Evolutionary conservation across 805 yeast genomes (phyloP).

Genomic region (Candida montana): DNA sequence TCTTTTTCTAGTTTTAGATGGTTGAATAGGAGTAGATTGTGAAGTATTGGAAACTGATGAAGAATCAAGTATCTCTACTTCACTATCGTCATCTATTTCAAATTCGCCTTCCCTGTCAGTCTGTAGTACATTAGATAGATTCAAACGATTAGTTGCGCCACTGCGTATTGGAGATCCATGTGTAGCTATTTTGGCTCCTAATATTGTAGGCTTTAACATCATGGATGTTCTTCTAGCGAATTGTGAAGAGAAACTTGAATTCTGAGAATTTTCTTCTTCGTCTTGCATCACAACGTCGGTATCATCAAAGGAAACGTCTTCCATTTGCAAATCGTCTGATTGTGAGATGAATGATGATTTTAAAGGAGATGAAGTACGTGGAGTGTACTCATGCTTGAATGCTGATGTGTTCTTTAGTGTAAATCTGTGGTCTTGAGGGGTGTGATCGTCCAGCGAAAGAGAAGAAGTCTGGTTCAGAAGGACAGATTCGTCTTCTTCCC

Average conservation of each 20-base stretch:
- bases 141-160: background rate
- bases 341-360: background rate
- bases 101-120: background rate
- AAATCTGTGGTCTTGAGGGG: background rate
- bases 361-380: conserved; percentile 18
- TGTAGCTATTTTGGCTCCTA: conserved; percentile 25
- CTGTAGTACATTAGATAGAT: conserved; percentile 6
- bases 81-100: background rate
- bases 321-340: background rate
- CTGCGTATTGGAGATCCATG: conserved; percentile 12
- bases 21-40: background rate
- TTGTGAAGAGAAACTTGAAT: conserved; percentile 4
- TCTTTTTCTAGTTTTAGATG: background rate
- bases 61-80: background rate
- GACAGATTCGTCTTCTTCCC: background rate
- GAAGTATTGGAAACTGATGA: conserved; percentile 2
- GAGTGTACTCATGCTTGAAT: conserved; percentile 12
- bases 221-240: conserved; percentile 5
- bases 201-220: conserved; percentile 21
- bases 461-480: background rate
- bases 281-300: conserved; percentile 9
- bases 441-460: conserved; percentile 1
- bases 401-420: conserved; percentile 2
- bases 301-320: conserved; percentile 2
- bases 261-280: conserved; percentile 1